Conservation (phyloP, 805 yeast genomes). For the Jamesozyma rosinii region DNA sequence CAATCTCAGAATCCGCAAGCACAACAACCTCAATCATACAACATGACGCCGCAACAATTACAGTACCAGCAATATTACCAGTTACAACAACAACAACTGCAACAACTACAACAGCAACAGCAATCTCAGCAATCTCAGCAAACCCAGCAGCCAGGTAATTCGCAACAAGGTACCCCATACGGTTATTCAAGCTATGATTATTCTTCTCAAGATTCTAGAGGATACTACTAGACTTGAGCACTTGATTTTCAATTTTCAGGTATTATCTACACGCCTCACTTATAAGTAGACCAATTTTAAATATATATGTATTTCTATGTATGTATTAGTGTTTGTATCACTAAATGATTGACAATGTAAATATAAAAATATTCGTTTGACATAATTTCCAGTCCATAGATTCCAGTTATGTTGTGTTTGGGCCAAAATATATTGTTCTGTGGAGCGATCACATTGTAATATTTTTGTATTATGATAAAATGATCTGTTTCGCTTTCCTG, state of each 20-base stretch:
- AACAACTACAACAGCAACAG: slow-evolving; percentile 26
- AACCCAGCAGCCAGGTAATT: slow-evolving; percentile 15
- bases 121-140: slow-evolving; percentile 25
- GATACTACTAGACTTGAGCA: slow-evolving; percentile 20
- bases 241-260: not conserved
- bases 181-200: slow-evolving; percentile 29
- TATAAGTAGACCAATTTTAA: not conserved
- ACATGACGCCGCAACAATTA: slow-evolving; percentile 13
- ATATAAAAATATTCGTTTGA: not conserved
- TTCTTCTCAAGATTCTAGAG: slow-evolving; percentile 29
- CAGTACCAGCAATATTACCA: slow-evolving; percentile 25
- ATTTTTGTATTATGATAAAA: too few relatives aligned
- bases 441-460: too few relatives aligned
- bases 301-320: not conserved
- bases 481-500: too few relatives aligned
- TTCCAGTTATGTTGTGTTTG: too few relatives aligned
- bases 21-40: slow-evolving; percentile 6
- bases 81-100: slow-evolving; percentile 28
- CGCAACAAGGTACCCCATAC: slow-evolving; percentile 25
- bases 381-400: too few relatives aligned
- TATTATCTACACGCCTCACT: too few relatives aligned
- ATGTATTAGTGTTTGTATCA: not conserved
- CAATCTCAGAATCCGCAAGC: slow-evolving; percentile 8
- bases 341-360: not conserved
- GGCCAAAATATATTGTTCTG: too few relatives aligned